Percentiles rank a stretch among this genome's conserved stretches.
Evolutionary conservation across 83 land plant genomes (phyloP).

Genomic region (Larix sibirica): DNA sequence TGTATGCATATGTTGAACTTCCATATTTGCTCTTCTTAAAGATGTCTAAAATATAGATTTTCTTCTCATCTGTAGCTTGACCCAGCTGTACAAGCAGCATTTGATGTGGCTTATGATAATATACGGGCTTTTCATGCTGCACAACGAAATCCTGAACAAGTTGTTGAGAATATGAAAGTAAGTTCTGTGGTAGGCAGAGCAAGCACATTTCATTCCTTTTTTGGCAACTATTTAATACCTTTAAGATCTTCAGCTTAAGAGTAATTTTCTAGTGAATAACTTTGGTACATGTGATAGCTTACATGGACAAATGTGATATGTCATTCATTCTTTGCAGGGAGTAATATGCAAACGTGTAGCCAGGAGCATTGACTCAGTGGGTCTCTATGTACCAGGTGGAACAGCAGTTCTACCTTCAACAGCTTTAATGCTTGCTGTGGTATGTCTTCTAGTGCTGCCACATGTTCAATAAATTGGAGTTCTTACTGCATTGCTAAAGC

Average conservation of each 20-base stretch:
- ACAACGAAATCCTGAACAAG: constrained; percentile 73
- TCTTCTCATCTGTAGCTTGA: constrained; percentile 67
- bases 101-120: constrained; percentile 95
- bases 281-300: not conserved
- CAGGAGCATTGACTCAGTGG: constrained; percentile 84
- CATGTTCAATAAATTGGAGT: not conserved
- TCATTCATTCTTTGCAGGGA: constrained; percentile 52
- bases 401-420: constrained; percentile 99
- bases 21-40: not conserved
- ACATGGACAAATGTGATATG: not conserved
- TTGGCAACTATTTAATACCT: not conserved
- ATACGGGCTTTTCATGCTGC: constrained; percentile 92
- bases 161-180: constrained; percentile 97
- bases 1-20: not conserved
- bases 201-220: not conserved
- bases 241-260: too few relatives aligned
- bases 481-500: not conserved
- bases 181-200: constrained; percentile 17
- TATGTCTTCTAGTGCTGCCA: constrained; percentile 30
- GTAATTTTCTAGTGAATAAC: not conserved
- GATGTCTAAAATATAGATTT: not conserved
- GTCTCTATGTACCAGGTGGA: constrained; percentile 99
- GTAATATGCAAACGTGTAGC: constrained; percentile 93
- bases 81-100: constrained; percentile 78
- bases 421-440: constrained; percentile 98